A percentile compares a stretch with the other conserved stretches of the same genome.
These are phyloP conservation scores for Ceratocystis variospora DNA, from an alignment of 2,329 filamentous ascomycete species.

Conservation along the genomic window DNA sequence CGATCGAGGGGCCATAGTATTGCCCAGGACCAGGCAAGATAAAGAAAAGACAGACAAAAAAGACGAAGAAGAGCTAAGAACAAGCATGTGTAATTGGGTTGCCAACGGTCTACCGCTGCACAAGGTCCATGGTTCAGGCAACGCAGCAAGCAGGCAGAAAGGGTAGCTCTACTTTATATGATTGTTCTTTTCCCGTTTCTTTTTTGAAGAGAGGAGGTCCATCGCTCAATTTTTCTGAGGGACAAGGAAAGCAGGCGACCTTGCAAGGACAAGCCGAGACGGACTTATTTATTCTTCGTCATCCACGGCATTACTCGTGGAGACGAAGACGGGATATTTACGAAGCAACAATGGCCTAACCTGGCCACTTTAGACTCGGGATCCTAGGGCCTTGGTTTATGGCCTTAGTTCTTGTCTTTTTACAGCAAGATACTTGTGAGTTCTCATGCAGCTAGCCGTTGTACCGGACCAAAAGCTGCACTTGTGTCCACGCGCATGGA, in stretches of 20 bases:
- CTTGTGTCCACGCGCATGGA: not conserved
- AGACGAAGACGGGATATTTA: not conserved
- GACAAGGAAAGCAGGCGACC: not conserved
- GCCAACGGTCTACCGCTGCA: not conserved
- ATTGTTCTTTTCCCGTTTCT: too few relatives aligned
- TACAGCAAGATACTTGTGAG: not conserved
- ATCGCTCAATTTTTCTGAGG: too few relatives aligned
- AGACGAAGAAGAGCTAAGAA: not conserved
- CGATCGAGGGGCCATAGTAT: not conserved
- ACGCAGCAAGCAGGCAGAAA: not conserved
- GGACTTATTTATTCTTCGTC: not conserved
- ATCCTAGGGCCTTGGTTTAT: too few relatives aligned
- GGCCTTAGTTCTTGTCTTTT: not conserved
- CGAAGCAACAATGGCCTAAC: not conserved
- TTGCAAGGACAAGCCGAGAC: not conserved
- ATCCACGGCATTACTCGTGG: too few relatives aligned
- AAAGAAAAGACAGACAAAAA: not conserved
- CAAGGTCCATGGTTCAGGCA: not conserved
- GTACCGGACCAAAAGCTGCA: not conserved
- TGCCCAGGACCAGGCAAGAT: not conserved
- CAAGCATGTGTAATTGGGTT: not conserved
- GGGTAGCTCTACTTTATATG: not conserved
- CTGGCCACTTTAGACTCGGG: not conserved
- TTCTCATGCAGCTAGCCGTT: not conserved
- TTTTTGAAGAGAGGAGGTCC: too few relatives aligned